Evolutionary conservation across 208 protist genomes (phyloP), one percentile per base, ranked within the genome.

Genomic region (Acanthamoeba pearcei): DNA sequence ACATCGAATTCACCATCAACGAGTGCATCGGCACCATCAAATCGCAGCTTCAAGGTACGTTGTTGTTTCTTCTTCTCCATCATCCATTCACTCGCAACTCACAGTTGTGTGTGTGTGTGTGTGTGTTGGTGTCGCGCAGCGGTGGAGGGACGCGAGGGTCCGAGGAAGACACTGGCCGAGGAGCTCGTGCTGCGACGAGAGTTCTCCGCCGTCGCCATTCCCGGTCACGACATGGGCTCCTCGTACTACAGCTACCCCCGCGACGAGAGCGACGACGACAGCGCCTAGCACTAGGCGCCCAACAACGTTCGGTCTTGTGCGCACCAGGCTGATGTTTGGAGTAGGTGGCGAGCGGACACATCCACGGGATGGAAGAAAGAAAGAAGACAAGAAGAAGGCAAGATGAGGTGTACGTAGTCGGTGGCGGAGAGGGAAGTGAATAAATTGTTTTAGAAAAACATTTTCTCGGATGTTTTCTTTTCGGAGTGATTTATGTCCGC

Each of bases 1-100:
- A 86, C 78, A 86, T 86, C 78, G 78, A 86, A 27, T 86, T 86
- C 51, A 86, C 78, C 78, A 86, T 86, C 78, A 86, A 35, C 78
- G 78, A 86, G 46, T 86, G 78, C n/a, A 86, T 86, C 78, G 27
- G 49, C 78, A 60, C 46, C n/a, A 86, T 86, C 49, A 86, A 86
- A 27, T 53, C 78, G 3, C 78, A 86, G 49, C 49, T 86, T 13
- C 78, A 86, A 60, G 78, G 78, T 86, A 82, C 42, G 42, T 9
- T 46, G 8, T 46, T 46, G 42, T 46, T 42, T 32, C 22, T 76
- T 15, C n/a, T 38, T 76, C 3, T 5, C 46, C 46, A 0, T 49
- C 12, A 5, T 32, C 9, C 29, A 76, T 64, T 64, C 57, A 1
- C 9, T 17, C 42, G 42, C 5, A 9, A 5, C 27, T 68, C 0